phyloP scores from a whole-genome alignment of 2,329 filamentous ascomycete genomes.

The Ascochyta pisi region DNA sequence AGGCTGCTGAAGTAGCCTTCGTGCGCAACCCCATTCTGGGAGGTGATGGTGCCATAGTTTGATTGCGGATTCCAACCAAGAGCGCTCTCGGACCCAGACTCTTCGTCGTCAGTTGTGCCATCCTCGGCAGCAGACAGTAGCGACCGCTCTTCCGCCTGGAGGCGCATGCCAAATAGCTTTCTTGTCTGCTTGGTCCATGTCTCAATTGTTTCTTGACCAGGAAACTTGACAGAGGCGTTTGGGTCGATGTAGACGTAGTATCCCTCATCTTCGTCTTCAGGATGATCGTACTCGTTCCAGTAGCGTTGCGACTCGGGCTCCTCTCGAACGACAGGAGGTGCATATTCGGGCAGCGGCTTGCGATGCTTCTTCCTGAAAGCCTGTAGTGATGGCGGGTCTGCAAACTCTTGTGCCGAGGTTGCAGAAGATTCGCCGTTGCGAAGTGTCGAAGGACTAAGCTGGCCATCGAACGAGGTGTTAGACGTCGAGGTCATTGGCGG shows the following conservation, averaged over 20 bases:
- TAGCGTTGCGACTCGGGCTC: conserved; percentile 55
- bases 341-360: conserved; percentile 39
- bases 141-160: conserved; percentile 31
- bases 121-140: conserved; percentile 50
- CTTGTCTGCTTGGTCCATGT: conserved; percentile 37
- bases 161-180: conserved; percentile 32
- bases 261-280: conserved; percentile 67
- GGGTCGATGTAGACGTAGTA: conserved; percentile 80
- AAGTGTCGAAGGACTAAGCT: conserved; percentile 38
- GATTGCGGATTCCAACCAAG: conserved; percentile 47
- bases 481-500: conserved; percentile 48
- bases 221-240: conserved; percentile 65
- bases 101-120: conserved; percentile 59
- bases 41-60: conserved; percentile 56
- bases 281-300: conserved; percentile 89
- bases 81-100: conserved; percentile 53
- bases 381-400: conserved; percentile 49
- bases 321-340: conserved; percentile 26
- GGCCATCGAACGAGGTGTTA: conserved; percentile 47
- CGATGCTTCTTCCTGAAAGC: conserved; percentile 54
- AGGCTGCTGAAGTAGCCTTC: conserved; percentile 43
- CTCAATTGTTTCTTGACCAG: conserved; percentile 68
- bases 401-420: conserved; percentile 44
- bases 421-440: conserved; percentile 44
- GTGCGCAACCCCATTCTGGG: conserved; percentile 11